These are phyloP conservation scores for Colletotrichum zoysiae DNA, from an alignment of 2,329 filamentous ascomycete species.

Conservation along the genomic window DNA sequence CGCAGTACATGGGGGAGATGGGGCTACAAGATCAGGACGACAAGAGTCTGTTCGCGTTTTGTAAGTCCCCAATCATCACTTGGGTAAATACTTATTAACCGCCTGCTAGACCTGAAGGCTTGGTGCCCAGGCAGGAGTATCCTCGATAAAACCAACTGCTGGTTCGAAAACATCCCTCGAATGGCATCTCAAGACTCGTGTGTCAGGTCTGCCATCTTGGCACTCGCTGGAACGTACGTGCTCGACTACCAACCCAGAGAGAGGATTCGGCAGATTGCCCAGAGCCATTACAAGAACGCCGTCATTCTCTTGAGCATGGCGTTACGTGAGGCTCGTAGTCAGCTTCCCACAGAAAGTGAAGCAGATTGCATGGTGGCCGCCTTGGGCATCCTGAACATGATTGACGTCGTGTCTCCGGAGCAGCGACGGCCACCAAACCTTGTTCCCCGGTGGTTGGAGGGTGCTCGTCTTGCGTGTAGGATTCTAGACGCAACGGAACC, in stretches of 20 bases:
- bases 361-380: slow-evolving; percentile 42
- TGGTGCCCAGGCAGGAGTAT: slow-evolving; percentile 58
- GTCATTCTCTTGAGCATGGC: slow-evolving; percentile 50
- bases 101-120: slow-evolving; percentile 51
- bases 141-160: slow-evolving; percentile 54
- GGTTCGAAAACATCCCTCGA: slow-evolving; percentile 55
- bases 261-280: slow-evolving; percentile 50
- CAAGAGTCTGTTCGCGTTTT: slow-evolving; percentile 33
- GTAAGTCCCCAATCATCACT: slow-evolving; percentile 19
- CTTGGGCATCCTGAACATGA: slow-evolving; percentile 45
- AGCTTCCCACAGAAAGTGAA: slow-evolving; percentile 21
- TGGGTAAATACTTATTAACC: neutral
- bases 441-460: slow-evolving; percentile 54
- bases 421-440: slow-evolving; percentile 50
- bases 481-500: slow-evolving; percentile 53
- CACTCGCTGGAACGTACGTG: slow-evolving; percentile 56
- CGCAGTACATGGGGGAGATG: slow-evolving; percentile 11
- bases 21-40: slow-evolving; percentile 16
- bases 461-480: slow-evolving; percentile 52
- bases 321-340: slow-evolving; percentile 10
- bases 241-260: slow-evolving; percentile 55
- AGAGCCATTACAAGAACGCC: slow-evolving; percentile 46
- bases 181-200: slow-evolving; percentile 52
- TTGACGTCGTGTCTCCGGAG: slow-evolving; percentile 51
- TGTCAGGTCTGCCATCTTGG: slow-evolving; percentile 55